Percentiles rank a stretch among this genome's conserved stretches.
These are phyloP conservation scores for Geotrichum europaeum DNA, from an alignment of 1,139 yeast genomes.

Conservation along the genomic window DNA sequence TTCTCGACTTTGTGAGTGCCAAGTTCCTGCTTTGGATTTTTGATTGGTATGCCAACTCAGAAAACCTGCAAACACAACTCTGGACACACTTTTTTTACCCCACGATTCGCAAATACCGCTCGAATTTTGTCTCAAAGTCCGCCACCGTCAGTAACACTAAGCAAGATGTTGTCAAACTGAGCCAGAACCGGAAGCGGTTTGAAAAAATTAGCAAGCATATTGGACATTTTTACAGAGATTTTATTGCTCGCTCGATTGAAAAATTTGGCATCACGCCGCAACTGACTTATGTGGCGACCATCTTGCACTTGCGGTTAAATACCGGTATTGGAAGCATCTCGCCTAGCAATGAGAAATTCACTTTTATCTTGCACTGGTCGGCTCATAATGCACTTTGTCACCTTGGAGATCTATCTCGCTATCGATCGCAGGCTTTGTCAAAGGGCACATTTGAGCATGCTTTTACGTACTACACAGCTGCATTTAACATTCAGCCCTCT, in stretches of 20 bases:
- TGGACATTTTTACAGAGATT: conserved; percentile 19
- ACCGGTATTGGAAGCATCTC: not conserved
- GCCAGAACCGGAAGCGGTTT: conserved; percentile 18
- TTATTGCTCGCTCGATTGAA: conserved; percentile 19
- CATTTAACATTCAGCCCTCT: conserved; percentile 19
- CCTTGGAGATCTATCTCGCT: conserved; percentile 26
- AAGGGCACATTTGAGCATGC: conserved; percentile 18
- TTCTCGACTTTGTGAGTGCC: conserved; percentile 19
- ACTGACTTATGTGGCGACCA: conserved; percentile 9
- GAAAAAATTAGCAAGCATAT: conserved; percentile 20
- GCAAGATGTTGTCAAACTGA: conserved; percentile 4
- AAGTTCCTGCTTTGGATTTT: conserved; percentile 18
- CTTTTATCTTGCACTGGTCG: conserved; percentile 9
- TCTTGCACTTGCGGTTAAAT: conserved; percentile 2
- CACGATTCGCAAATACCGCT: conserved; percentile 16
- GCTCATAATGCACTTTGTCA: conserved; percentile 18
- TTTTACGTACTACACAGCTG: conserved; percentile 22
- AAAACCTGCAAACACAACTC: conserved; percentile 14
- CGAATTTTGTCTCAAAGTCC: conserved; percentile 8
- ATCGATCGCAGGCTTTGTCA: conserved; percentile 12
- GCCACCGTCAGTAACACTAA: conserved; percentile 5
- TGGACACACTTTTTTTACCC: conserved; percentile 19
- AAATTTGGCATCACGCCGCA: conserved; percentile 18
- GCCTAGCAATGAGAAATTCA: conserved; percentile 4
- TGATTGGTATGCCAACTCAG: conserved; percentile 14